These are phyloP conservation scores for Coniferiporia sulphurascens DNA, from an alignment of 1,284 basidiomycete species.

Conservation along the genomic window DNA sequence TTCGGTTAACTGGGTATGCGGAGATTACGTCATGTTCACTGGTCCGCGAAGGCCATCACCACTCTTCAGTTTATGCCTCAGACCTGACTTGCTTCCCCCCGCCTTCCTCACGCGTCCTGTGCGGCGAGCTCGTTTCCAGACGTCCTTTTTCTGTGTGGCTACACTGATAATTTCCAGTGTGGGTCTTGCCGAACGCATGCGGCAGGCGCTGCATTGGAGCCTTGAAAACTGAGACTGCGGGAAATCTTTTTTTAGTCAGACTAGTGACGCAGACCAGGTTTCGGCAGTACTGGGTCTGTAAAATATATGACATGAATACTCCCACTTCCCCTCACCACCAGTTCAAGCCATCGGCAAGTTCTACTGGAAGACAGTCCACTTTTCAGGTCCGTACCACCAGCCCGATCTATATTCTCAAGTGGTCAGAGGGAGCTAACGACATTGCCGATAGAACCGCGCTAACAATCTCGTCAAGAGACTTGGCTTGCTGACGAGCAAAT, in stretches of 20 bases:
- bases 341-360: constrained; percentile 2
- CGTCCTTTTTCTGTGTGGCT: too few species aligned
- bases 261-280: background rate
- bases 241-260: background rate
- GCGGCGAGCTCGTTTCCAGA: too few species aligned
- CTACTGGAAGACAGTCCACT: background rate
- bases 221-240: background rate
- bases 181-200: too few species aligned
- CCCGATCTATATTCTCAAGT: background rate
- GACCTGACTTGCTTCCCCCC: background rate
- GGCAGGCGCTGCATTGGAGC: background rate
- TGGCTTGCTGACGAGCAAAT: constrained; percentile 6
- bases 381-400: constrained; percentile 5
- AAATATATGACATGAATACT: background rate
- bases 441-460: background rate
- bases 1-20: too few species aligned
- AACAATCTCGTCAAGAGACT: constrained; percentile 12
- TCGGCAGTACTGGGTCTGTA: background rate
- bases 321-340: background rate
- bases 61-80: too few species aligned
- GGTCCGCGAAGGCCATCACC: too few species aligned
- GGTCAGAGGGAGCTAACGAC: background rate
- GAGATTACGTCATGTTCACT: too few species aligned
- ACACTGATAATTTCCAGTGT: too few species aligned
- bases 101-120: background rate